A percentile compares a stretch with the other conserved stretches of the same genome.
Conservation (phyloP, 495 filamentous ascomycete genomes). For the Rhizodiscina lignyota region DNA sequence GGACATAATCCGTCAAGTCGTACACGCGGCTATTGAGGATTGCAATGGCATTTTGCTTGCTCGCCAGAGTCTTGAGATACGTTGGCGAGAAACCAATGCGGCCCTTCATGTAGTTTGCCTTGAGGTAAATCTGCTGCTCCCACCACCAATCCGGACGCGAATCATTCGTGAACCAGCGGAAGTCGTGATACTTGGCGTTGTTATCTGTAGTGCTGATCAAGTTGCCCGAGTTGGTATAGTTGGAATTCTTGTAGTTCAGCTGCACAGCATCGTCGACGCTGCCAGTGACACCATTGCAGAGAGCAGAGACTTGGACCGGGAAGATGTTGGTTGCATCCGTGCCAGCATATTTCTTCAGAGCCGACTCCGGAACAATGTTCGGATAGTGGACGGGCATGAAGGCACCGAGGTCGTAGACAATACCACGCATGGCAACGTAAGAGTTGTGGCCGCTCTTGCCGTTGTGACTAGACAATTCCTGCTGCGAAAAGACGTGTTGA, state of each 20-base stretch:
- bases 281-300: slow-evolving; percentile 65
- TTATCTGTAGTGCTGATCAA: slow-evolving; percentile 49
- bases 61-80: slow-evolving; percentile 56
- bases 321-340: slow-evolving; percentile 76
- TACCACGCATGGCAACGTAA: slow-evolving; percentile 70
- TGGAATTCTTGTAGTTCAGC: slow-evolving; percentile 65
- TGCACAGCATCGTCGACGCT: slow-evolving; percentile 51
- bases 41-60: slow-evolving; percentile 48
- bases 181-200: slow-evolving; percentile 81
- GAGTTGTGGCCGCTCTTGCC: slow-evolving; percentile 49
- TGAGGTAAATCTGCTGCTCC: slow-evolving; percentile 65
- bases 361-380: slow-evolving; percentile 45
- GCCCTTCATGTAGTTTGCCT: slow-evolving; percentile 68
- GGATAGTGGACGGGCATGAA: slow-evolving; percentile 72
- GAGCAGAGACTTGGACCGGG: slow-evolving; percentile 82
- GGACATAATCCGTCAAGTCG: slow-evolving; percentile 74
- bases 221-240: slow-evolving; percentile 47
- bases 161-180: slow-evolving; percentile 69
- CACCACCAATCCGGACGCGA: slow-evolving; percentile 78
- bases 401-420: slow-evolving; percentile 66
- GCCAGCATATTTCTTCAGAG: slow-evolving; percentile 66
- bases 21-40: slow-evolving; percentile 74
- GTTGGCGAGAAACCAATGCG: slow-evolving; percentile 69
- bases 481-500: slow-evolving; percentile 69
- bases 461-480: slow-evolving; percentile 56